These are phyloP conservation scores for Coccomyxa subellipsoidea DNA, from an alignment of 163 green algal species.

Conservation along the genomic window DNA sequence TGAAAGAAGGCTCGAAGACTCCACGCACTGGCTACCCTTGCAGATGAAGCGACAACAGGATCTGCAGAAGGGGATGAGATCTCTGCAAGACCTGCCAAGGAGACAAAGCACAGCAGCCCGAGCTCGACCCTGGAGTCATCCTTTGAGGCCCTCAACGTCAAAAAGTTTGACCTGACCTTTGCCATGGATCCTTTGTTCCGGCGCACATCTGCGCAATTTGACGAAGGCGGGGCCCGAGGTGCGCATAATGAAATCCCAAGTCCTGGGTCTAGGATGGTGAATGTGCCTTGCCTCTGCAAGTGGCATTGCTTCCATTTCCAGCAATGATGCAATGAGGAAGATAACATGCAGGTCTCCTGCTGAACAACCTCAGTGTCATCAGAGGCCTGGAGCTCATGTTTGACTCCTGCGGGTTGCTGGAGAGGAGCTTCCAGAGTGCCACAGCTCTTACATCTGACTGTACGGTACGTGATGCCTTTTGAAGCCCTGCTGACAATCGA, in stretches of 20 bases:
- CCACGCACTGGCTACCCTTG: not conserved
- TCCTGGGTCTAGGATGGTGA: no score
- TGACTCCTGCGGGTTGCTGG: slow-evolving; percentile 70
- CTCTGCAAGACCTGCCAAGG: slow-evolving; percentile 14
- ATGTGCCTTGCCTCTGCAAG: no score
- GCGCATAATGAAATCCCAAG: no score
- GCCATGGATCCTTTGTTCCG: slow-evolving; percentile 90
- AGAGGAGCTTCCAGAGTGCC: slow-evolving; percentile 15
- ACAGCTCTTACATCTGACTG: not conserved
- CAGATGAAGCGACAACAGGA: not conserved
- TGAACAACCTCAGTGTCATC: slow-evolving; percentile 77
- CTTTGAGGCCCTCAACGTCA: slow-evolving; percentile 50
- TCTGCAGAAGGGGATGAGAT: not conserved
- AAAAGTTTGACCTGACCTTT: slow-evolving; percentile 60
- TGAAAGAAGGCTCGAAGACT: no score
- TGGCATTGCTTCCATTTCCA: no score
- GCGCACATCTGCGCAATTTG: slow-evolving; percentile 85
- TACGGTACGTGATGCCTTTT: not conserved
- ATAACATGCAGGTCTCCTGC: slow-evolving; percentile 61
- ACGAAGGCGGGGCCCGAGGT: slow-evolving; percentile 72
- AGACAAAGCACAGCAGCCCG: slow-evolving; percentile 30
- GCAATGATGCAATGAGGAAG: no score
- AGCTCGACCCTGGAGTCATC: slow-evolving; percentile 45
- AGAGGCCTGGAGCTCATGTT: slow-evolving; percentile 76
- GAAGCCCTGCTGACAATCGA: no score